Conservation (phyloP, 352 stramenopile species). For the Phytophthora boehmeriae region DNA sequence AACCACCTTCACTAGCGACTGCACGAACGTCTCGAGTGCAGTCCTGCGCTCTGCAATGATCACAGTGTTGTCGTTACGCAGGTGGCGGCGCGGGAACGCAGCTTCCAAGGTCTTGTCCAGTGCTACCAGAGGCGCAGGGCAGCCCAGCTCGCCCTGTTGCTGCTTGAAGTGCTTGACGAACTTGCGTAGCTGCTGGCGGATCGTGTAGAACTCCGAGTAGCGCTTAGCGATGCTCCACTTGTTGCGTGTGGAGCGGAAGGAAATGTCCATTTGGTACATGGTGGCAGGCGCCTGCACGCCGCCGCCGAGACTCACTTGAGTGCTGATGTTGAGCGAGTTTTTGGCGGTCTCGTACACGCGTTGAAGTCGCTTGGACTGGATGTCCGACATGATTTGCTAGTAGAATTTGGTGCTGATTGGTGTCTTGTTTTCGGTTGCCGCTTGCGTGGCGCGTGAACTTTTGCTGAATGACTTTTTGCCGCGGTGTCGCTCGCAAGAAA, state of each 20-base stretch:
- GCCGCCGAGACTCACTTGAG: constrained; percentile 63
- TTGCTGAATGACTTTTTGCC: constrained; percentile 30
- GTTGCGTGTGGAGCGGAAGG: constrained; percentile 82
- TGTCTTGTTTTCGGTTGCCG: background rate
- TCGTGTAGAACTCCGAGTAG: constrained; percentile 85
- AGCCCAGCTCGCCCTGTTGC: constrained; percentile 15
- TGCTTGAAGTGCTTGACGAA: constrained; percentile 75
- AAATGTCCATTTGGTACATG: constrained; percentile 90
- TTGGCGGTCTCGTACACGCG: constrained; percentile 79
- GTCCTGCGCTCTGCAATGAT: constrained; percentile 79
- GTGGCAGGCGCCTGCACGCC: constrained; percentile 58
- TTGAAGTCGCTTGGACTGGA: constrained; percentile 68
- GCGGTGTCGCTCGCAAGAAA: constrained; percentile 2
- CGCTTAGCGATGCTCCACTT: constrained; percentile 89
- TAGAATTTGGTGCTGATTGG: constrained; percentile 5
- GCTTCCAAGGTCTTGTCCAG: constrained; percentile 59
- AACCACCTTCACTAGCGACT: constrained; percentile 83
- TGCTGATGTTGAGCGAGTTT: constrained; percentile 82
- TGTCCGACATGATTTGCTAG: constrained; percentile 50
- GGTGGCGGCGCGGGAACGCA: constrained; percentile 73
- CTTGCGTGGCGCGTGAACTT: constrained; percentile 13
- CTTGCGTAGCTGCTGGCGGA: constrained; percentile 65
- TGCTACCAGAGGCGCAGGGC: constrained; percentile 41
- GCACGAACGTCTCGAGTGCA: constrained; percentile 79
- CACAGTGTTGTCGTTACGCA: constrained; percentile 68